Base-by-base conservation (phyloP, 371 early-diverging fungal species). In the Mortierella sp. region DNA sequence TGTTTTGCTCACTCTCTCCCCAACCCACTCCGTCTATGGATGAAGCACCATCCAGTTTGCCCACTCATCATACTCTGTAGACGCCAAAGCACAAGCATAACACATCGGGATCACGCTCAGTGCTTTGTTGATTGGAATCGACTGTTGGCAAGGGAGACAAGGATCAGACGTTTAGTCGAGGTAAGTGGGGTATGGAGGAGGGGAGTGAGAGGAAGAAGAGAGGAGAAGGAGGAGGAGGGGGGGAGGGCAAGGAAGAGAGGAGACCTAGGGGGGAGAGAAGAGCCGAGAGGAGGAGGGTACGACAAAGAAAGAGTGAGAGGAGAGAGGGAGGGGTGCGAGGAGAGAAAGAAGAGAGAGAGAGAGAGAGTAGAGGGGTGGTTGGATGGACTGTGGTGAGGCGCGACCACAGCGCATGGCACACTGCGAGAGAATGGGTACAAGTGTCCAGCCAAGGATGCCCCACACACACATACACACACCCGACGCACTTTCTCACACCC, bases 1-100 rank as follows among this genome's bases (percentile, higher is more conserved):
- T 43, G 54, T 67, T 4, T 50, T 60, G 53, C 52, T 60, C 60
- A 60, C 34, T 58, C 60, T 27, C 42, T 26, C 42, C 43, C 26
- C 49, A 7, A 18, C n/a, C 19, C 54, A 34, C 34, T 54, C 54
- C 27, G 52, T 21, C 60, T 50, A 60, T 51, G 60, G 60, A 60
- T 60, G 60, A 60, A 42, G 18, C 42, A 27, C 51, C 60, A 60
- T 51, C 52, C 43, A 41, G 16, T 27, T 27, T 27, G 10, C 34
- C 34, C 34, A 34, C 34, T 10, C 34, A 34, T 10, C 4, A 34
- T 4, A 34, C 34, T 34, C 34, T 34, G n/a, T n/a, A n/a, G 10
- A 34, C 34, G 34, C 34, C 4, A 7, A 4, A 34, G 7, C 34
- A 34, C 34, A 4, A 34, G 7, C 34, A 10, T 34, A 34, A 34